Base-by-base conservation (phyloP, 192 early-diverging fungal genomes). In the Coemansia sp. region DNA sequence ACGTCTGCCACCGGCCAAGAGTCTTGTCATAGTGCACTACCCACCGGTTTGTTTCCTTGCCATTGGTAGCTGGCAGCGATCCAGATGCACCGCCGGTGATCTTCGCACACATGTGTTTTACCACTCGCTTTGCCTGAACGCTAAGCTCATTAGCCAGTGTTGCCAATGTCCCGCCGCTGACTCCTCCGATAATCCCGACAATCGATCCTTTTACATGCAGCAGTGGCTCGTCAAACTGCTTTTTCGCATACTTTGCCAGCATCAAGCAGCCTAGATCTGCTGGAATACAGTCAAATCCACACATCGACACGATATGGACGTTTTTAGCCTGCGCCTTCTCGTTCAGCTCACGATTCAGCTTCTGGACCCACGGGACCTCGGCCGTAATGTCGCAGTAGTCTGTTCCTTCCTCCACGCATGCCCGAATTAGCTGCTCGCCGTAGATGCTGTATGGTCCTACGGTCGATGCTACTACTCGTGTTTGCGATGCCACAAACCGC, bases 351-450 rank as follows among this genome's bases (percentile, higher is more conserved):
- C 83, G 58, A 50, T 88, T 84, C 56, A 93, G 83, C 9, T 81
- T 52, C 38, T 80, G 69, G 15, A 85, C 73, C 77, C 87, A 91
- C 6, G 63, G 68, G 26, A 80, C 66, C 54, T 95, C 93, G 37
- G 92, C 94, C n/a, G 92, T 94, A 9, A 86, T 89, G 57, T 97
- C 94, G 30, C 92, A 79, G 61, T 95, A 97, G 61, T 97, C 85
- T 0, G 93, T 91, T 10, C 20, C 53, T 11, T 60, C 65, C 10
- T 56, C 52, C 7, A 78, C 75, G 12, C 75, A 78, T 10, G 70
- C 75, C 10, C 61, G 53, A 31, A 78, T 61, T 2, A 94, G 59
- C 10, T 84, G 80, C 16, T 80, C 78, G 37, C 92, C 92, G 53
- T 92, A 82, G 31, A 82, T 53, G 3, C 78, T 43, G 68, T 87